phyloP scores from a whole-genome alignment of 768 basidiomycete genomes.

The Goffeauzyma gilvescens region DNA sequence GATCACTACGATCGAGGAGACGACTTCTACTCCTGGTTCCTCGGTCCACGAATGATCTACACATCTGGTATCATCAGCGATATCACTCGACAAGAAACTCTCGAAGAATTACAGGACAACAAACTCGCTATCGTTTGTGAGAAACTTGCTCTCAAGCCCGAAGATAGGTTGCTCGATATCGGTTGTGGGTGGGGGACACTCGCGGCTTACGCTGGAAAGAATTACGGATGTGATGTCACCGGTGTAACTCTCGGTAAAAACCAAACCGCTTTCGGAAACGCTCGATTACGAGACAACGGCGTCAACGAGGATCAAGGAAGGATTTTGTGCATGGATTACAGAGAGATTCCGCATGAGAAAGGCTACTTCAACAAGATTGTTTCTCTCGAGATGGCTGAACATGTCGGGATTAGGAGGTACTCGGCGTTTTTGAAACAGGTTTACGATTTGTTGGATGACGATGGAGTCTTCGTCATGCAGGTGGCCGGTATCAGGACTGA shows the following conservation, averaged over 20 bases:
- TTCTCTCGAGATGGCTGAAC: slow-evolving; percentile 96
- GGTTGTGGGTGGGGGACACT: slow-evolving; percentile 86
- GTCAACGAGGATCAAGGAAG: slow-evolving; percentile 55
- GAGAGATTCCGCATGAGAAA: slow-evolving; percentile 57
- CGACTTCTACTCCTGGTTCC: slow-evolving; percentile 77
- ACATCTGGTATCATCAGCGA: slow-evolving; percentile 75
- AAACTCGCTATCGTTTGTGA: slow-evolving; percentile 88
- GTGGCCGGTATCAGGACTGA: slow-evolving; percentile 85
- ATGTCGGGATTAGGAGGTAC: slow-evolving; percentile 90
- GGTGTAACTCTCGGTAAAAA: slow-evolving; percentile 80
- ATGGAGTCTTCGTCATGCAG: slow-evolving; percentile 85
- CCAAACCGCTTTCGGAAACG: slow-evolving; percentile 79
- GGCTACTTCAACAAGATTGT: slow-evolving; percentile 85
- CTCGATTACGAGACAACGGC: slow-evolving; percentile 65
- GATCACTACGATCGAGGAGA: slow-evolving; percentile 94
- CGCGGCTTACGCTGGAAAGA: slow-evolving; percentile 83
- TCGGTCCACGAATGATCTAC: slow-evolving; percentile 44
- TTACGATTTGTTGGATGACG: slow-evolving; percentile 80
- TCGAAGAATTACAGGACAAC: slow-evolving; percentile 94
- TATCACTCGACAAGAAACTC: slow-evolving; percentile 51
- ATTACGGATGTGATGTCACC: slow-evolving; percentile 87
- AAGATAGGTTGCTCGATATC: slow-evolving; percentile 42
- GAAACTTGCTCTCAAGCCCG: slow-evolving; percentile 74
- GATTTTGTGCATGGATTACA: slow-evolving; percentile 81
- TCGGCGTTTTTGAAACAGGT: slow-evolving; percentile 71